These are phyloP conservation scores for Naegleria lovaniensis DNA, from an alignment of 208 protist genomes.

Conservation along the genomic window DNA sequence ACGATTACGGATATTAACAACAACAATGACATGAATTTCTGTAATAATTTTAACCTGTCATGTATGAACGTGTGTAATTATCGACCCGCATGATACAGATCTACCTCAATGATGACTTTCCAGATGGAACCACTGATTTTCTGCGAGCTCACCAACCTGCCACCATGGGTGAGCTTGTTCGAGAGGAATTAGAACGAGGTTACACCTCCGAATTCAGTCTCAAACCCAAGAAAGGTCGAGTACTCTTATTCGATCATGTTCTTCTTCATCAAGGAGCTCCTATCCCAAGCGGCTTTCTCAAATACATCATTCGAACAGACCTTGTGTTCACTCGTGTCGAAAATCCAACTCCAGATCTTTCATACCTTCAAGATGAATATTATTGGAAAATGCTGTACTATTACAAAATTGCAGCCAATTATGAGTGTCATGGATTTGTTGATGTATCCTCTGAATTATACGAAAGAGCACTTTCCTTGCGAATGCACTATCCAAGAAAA, in stretches of 20 bases:
- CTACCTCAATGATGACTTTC: conserved; percentile 30
- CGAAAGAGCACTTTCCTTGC: conserved; percentile 27
- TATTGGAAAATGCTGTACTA: neutral
- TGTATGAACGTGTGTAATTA: too few species aligned
- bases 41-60: too few species aligned
- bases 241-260: conserved; percentile 27
- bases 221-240: conserved; percentile 6
- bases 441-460: conserved; percentile 25
- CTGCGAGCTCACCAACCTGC: neutral
- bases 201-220: neutral
- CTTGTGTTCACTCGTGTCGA: conserved; percentile 8
- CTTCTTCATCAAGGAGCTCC: conserved; percentile 27
- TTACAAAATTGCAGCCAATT: conserved; percentile 17
- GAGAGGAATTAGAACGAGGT: conserved; percentile 21
- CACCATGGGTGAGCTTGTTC: neutral
- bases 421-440: conserved; percentile 27
- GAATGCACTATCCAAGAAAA: conserved; percentile 5
- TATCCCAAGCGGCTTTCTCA: neutral
- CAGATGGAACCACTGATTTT: conserved; percentile 29
- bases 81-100: too few species aligned
- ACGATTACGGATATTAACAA: too few species aligned
- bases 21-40: too few species aligned
- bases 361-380: neutral
- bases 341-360: neutral
- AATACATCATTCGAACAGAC: conserved; percentile 26